phyloP scores from a whole-genome alignment of 805 yeast genomes.

The Starmerella tilneyi region DNA sequence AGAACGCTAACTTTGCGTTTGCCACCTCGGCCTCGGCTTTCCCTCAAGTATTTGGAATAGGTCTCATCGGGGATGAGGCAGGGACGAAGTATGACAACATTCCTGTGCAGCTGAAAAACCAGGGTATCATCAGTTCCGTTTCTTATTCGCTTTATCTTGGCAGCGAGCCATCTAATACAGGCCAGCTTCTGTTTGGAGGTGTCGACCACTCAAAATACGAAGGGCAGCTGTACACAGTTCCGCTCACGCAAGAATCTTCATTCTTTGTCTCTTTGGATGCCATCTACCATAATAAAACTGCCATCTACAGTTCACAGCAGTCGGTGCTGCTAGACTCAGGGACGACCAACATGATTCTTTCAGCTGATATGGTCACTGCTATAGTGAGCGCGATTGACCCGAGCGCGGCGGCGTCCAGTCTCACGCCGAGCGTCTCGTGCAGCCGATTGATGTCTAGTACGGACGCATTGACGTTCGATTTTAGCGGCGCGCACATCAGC shows the following conservation, averaged over 20 bases:
- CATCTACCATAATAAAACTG: conserved; percentile 5
- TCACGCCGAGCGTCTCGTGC: neutral
- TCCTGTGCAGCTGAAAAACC: conserved; percentile 30
- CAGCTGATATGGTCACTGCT: conserved; percentile 23
- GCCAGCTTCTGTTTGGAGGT: conserved; percentile 37
- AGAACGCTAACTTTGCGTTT: conserved; percentile 58
- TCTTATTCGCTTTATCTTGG: conserved; percentile 41
- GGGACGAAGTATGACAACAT: conserved; percentile 32
- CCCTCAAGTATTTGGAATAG: conserved; percentile 40
- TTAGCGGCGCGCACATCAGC: conserved; percentile 17
- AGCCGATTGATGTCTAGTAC: neutral
- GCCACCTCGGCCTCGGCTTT: conserved; percentile 55
- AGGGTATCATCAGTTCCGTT: conserved; percentile 35
- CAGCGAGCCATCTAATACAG: conserved; percentile 28
- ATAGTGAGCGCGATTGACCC: conserved; percentile 7
- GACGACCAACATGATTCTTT: conserved; percentile 38
- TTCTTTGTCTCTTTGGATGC: conserved; percentile 8
- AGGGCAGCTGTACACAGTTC: conserved; percentile 32
- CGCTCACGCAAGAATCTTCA: conserved; percentile 22
- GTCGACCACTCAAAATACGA: conserved; percentile 35
- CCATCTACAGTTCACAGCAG: conserved; percentile 23
- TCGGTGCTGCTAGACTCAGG: conserved; percentile 46
- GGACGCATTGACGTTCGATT: conserved; percentile 10
- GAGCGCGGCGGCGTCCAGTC: conserved; percentile 22
- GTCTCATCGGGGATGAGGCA: conserved; percentile 28